phyloP scores from a whole-genome alignment of 2,329 filamentous ascomycete species.

The Pseudogymnoascus sp. region DNA sequence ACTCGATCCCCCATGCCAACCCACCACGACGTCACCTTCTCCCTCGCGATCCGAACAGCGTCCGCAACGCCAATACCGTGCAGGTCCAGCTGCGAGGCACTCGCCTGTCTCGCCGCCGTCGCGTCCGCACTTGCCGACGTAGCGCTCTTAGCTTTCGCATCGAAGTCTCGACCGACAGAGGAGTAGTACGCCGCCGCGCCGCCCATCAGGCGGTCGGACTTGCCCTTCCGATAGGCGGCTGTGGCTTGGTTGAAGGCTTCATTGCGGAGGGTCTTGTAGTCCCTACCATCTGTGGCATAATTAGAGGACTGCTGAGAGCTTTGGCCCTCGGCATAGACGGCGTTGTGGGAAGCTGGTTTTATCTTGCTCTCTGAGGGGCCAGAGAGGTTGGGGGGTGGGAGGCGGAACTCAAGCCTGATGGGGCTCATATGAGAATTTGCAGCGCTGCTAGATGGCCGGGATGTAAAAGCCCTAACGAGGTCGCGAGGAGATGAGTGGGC shows the following conservation, averaged over 20 bases:
- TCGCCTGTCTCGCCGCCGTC: constrained; percentile 60
- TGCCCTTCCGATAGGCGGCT: constrained; percentile 49
- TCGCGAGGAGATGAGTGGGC: constrained; percentile 50
- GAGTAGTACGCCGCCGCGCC: constrained; percentile 71
- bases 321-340: neutral
- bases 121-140: constrained; percentile 60
- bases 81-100: constrained; percentile 56
- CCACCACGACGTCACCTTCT: constrained; percentile 70
- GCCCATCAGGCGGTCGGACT: constrained; percentile 64
- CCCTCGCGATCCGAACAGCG: constrained; percentile 67
- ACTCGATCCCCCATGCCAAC: constrained; percentile 51
- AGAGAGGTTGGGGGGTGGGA: constrained; percentile 16
- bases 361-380: neutral
- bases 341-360: constrained; percentile 10
- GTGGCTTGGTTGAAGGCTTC: constrained; percentile 48
- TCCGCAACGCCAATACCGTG: constrained; percentile 78
- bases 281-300: neutral
- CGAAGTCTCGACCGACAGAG: constrained; percentile 57
- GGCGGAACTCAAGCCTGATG: constrained; percentile 24
- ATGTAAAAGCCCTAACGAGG: constrained; percentile 45
- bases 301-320: neutral
- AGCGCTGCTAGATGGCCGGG: constrained; percentile 11
- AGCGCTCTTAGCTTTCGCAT: constrained; percentile 47
- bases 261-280: constrained; percentile 17
- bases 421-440: constrained; percentile 9